A percentile compares a stretch with the other conserved stretches of the same genome.
Conservation (phyloP, 148 eudicot genomes). For the Rhododendron vialii region DNA sequence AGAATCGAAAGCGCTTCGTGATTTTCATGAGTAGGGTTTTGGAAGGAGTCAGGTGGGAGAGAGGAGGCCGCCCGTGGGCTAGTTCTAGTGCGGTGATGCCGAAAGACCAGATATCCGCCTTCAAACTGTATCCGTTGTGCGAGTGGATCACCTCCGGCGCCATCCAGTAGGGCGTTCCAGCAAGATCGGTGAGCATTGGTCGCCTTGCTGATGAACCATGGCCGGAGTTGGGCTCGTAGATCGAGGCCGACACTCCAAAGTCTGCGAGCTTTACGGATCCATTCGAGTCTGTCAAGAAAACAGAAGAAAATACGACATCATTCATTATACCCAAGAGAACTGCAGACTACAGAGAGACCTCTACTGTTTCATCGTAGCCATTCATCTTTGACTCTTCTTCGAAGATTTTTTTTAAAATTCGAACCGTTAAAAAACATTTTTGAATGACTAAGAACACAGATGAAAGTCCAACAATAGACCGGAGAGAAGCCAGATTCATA, state of each 20-base stretch:
- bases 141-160: constrained; percentile 84
- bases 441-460: too few species aligned
- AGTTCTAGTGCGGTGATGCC: constrained; percentile 71
- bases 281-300: constrained; percentile 26
- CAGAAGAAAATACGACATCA: not conserved
- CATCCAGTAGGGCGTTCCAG: constrained; percentile 88
- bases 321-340: too few species aligned
- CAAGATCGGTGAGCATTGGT: constrained; percentile 38
- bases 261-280: constrained; percentile 59
- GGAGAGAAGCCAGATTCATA: too few species aligned
- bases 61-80: constrained; percentile 73
- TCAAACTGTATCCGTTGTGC: constrained; percentile 51
- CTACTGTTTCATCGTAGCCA: too few species aligned
- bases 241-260: constrained; percentile 71
- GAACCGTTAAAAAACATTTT: too few species aligned
- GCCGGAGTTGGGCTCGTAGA: constrained; percentile 38
- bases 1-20: constrained; percentile 52
- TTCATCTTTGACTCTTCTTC: too few species aligned
- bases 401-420: too few species aligned
- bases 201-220: not conserved
- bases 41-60: constrained; percentile 64
- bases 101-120: constrained; percentile 84
- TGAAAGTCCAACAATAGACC: too few species aligned
- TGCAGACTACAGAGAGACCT: too few species aligned
- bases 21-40: constrained; percentile 65